A percentile compares a stretch with the other conserved stretches of the same genome.
Conservation (phyloP, 306 rosid genomes). For the Abrus precatorius region DNA sequence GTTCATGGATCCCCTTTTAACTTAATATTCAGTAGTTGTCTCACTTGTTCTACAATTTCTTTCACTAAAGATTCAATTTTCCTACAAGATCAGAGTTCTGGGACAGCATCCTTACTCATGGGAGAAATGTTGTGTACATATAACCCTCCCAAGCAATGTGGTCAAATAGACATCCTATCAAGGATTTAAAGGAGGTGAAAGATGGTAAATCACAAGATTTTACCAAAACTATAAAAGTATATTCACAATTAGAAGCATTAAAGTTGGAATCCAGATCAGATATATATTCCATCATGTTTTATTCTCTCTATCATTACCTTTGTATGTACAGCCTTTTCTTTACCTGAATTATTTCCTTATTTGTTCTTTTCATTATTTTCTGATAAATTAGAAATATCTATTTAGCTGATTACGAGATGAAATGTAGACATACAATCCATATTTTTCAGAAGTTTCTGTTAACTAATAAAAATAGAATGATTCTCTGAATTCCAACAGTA, state of each 20-base stretch:
- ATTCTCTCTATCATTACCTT: not conserved
- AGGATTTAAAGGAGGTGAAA: not conserved
- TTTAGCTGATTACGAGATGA: too few species aligned
- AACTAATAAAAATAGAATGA: too few species aligned
- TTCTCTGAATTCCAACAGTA: too few species aligned
- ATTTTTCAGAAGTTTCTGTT: too few species aligned
- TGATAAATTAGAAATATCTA: too few species aligned
- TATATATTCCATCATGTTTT: not conserved
- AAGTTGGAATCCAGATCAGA: not conserved
- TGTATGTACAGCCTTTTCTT: too few species aligned
- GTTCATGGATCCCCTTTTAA: too few species aligned
- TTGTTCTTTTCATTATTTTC: too few species aligned
- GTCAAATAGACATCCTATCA: not conserved
- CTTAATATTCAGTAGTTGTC: too few species aligned
- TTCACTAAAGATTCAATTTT: too few species aligned
- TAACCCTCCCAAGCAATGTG: not conserved
- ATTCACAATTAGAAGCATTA: not conserved
- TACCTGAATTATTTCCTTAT: too few species aligned
- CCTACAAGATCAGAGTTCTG: not conserved
- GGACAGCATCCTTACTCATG: conserved; percentile 1
- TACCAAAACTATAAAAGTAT: not conserved
- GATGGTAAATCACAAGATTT: not conserved
- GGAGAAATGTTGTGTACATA: not conserved
- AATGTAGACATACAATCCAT: not conserved
- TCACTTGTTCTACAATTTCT: too few species aligned